phyloP scores from a whole-genome alignment of 208 protist genomes.

The Trypanosoma avium region DNA sequence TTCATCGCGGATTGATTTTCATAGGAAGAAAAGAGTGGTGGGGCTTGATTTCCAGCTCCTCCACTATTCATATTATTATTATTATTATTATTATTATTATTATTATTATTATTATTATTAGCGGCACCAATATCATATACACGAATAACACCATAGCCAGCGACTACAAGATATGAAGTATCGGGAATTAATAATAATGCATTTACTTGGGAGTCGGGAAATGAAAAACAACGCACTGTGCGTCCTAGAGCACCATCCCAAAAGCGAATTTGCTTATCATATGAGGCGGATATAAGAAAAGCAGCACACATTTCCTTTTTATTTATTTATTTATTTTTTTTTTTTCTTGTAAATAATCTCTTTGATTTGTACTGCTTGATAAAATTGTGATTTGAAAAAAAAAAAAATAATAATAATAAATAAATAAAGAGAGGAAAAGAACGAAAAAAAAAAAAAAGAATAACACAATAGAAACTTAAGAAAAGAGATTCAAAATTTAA shows the following conservation, averaged over 20 bases:
- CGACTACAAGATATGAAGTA: conserved; percentile 61
- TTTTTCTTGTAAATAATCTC: conserved; percentile 1
- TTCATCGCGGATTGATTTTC: conserved; percentile 80
- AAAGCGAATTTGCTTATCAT: conserved; percentile 85
- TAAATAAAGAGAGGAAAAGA: not conserved
- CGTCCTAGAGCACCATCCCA: conserved; percentile 76
- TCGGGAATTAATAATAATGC: conserved; percentile 54
- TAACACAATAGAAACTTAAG: too few relatives aligned
- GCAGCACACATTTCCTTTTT: conserved; percentile 31
- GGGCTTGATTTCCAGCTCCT: conserved; percentile 32
- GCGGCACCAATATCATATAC: conserved; percentile 49
- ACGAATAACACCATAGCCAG: conserved; percentile 67
- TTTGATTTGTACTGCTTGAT: not conserved
- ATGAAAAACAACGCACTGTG: conserved; percentile 68
- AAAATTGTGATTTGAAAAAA: not conserved
- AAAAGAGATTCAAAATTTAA: too few relatives aligned
- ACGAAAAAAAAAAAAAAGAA: not conserved
- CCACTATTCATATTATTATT: conserved; percentile 3
- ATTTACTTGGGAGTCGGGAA: conserved; percentile 85
- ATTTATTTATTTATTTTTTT: conserved; percentile 8
- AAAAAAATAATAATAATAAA: not conserved
- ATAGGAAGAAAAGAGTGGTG: conserved; percentile 60
- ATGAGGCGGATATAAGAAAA: conserved; percentile 75
- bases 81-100: not conserved
- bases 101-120: not conserved